Evolutionary conservation across 2,329 filamentous ascomycete species (phyloP).

Genomic region (Curvularia lunata): DNA sequence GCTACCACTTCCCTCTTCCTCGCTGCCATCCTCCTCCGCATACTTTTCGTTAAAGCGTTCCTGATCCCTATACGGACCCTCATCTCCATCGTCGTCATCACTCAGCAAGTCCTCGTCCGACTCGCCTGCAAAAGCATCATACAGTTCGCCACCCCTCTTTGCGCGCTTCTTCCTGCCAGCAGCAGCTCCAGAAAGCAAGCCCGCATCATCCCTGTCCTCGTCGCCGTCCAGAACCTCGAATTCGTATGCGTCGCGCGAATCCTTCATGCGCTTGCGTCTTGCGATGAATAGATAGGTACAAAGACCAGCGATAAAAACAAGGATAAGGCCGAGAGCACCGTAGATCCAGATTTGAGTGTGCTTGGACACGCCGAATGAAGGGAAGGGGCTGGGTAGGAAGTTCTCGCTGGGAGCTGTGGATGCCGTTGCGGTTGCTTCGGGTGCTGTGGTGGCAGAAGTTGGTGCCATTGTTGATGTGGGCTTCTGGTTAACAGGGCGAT

Average conservation of each 20-base stretch:
- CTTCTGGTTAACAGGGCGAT: constrained; percentile 66
- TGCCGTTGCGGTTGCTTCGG: constrained; percentile 28
- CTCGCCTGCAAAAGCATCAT: constrained; percentile 95
- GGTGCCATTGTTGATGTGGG: constrained; percentile 45
- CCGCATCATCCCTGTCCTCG: constrained; percentile 65
- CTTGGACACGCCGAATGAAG: constrained; percentile 86
- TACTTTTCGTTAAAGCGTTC: constrained; percentile 44
- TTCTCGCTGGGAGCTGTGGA: constrained; percentile 39
- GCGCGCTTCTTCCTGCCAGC: constrained; percentile 54
- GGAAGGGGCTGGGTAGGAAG: constrained; percentile 84
- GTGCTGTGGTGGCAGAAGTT: constrained; percentile 22
- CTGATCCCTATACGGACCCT: constrained; percentile 46
- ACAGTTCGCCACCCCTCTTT: constrained; percentile 82
- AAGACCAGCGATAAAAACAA: constrained; percentile 80
- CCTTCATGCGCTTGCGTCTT: constrained; percentile 75
- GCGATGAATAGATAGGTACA: constrained; percentile 83
- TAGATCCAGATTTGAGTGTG: constrained; percentile 94
- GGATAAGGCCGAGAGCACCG: constrained; percentile 81
- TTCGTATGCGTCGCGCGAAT: constrained; percentile 83
- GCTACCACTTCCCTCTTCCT: constrained; percentile 33
- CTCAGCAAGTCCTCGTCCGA: constrained; percentile 74
- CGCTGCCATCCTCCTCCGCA: constrained; percentile 32
- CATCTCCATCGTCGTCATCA: constrained; percentile 52
- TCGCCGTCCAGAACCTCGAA: constrained; percentile 91
- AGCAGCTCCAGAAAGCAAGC: constrained; percentile 46